Evolutionary conservation across 208 protist species (phyloP).

Genomic region (Leishmania amazonensis): DNA sequence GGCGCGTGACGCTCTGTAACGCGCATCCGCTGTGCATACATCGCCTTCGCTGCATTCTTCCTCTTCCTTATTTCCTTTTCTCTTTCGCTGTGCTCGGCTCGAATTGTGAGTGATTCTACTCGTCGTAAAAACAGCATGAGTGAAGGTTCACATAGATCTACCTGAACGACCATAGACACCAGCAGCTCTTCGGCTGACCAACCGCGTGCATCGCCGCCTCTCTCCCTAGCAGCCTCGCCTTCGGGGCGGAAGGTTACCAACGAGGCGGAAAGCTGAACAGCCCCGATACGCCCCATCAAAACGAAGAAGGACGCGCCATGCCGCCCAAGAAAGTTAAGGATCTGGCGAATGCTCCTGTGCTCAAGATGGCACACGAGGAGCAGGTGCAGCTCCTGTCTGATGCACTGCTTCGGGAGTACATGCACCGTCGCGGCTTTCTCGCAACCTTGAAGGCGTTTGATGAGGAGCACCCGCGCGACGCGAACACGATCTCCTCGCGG

Average conservation of each 20-base stretch:
- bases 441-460: slow-evolving; percentile 88
- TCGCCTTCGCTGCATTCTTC: neutral
- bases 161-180: slow-evolving; percentile 22
- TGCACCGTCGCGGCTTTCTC: slow-evolving; percentile 86
- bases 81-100: neutral
- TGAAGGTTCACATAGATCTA: slow-evolving; percentile 11
- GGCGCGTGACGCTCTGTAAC: neutral
- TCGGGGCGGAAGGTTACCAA: neutral
- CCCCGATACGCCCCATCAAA: neutral
- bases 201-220: neutral
- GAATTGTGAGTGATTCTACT: neutral
- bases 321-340: slow-evolving; percentile 68
- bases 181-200: neutral
- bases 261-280: neutral
- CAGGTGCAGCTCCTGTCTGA: slow-evolving; percentile 87
- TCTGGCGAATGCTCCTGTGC: slow-evolving; percentile 53
- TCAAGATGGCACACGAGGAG: slow-evolving; percentile 69
- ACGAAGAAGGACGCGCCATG: slow-evolving; percentile 26
- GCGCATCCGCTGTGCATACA: no score
- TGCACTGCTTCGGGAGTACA: slow-evolving; percentile 91
- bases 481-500: slow-evolving; percentile 82
- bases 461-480: slow-evolving; percentile 78
- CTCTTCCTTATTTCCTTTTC: neutral
- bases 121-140: neutral
- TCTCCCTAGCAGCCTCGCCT: neutral